phyloP scores from a whole-genome alignment of 2,329 filamentous ascomycete species.

The Phaeosphaeriaceae sp. region DNA sequence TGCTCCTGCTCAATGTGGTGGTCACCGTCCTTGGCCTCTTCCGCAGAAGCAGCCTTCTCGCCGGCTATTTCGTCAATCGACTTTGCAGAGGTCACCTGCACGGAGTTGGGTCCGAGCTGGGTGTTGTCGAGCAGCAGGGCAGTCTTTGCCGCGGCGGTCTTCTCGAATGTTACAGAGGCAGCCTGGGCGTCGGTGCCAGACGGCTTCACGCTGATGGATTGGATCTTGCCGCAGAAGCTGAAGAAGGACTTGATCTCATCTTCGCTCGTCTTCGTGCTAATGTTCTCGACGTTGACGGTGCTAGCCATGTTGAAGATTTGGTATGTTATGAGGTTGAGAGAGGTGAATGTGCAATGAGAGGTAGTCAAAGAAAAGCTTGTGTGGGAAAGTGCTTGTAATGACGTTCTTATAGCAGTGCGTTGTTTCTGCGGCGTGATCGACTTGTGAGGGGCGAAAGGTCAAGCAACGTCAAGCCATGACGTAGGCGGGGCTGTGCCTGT shows the following conservation, averaged over 20 bases:
- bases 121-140: slow-evolving; percentile 97
- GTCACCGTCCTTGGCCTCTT: slow-evolving; percentile 58
- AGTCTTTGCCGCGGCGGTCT: slow-evolving; percentile 95
- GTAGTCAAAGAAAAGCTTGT: background rate
- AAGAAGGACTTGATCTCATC: slow-evolving; percentile 97
- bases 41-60: slow-evolving; percentile 64
- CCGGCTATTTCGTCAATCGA: slow-evolving; percentile 69
- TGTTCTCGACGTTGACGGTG: slow-evolving; percentile 89
- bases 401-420: slow-evolving; percentile 18
- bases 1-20: slow-evolving; percentile 90
- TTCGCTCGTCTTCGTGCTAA: slow-evolving; percentile 80
- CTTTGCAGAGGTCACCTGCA: slow-evolving; percentile 78
- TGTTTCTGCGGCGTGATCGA: slow-evolving; percentile 7
- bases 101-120: slow-evolving; percentile 77
- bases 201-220: slow-evolving; percentile 76
- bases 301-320: slow-evolving; percentile 54
- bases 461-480: slow-evolving; percentile 20
- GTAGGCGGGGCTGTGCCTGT: slow-evolving; percentile 28
- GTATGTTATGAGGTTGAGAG: slow-evolving; percentile 8
- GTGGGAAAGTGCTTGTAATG: background rate
- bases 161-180: slow-evolving; percentile 95
- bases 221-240: slow-evolving; percentile 95
- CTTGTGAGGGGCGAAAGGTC: slow-evolving; percentile 22
- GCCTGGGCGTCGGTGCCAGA: slow-evolving; percentile 72
- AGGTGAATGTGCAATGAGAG: slow-evolving; percentile 5